phyloP scores from a whole-genome alignment of 2,329 filamentous ascomycete species.

The Tolypocladium sp. region DNA sequence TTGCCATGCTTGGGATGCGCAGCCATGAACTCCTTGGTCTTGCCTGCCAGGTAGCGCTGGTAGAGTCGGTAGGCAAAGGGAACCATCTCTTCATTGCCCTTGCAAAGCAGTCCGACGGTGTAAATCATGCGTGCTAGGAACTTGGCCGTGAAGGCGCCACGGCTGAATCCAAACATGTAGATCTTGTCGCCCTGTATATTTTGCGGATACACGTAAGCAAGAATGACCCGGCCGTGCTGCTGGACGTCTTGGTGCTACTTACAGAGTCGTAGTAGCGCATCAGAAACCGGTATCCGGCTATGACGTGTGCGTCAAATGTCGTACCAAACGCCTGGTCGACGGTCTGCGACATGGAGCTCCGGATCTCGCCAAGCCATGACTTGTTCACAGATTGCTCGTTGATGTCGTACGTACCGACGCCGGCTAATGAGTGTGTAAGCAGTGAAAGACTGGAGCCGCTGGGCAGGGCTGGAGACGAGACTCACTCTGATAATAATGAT shows the following conservation, averaged over 20 bases:
- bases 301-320: slow-evolving; percentile 41
- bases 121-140: slow-evolving; percentile 43
- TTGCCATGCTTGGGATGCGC: slow-evolving; percentile 4
- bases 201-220: not conserved
- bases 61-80: slow-evolving; percentile 38
- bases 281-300: slow-evolving; percentile 42
- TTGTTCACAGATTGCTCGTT: slow-evolving; percentile 32
- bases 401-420: slow-evolving; percentile 39
- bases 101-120: slow-evolving; percentile 37
- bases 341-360: slow-evolving; percentile 26
- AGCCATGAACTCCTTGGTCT: slow-evolving; percentile 21
- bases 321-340: slow-evolving; percentile 34
- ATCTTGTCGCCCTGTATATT: slow-evolving; percentile 35
- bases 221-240: not conserved
- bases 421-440: slow-evolving; percentile 20
- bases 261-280: slow-evolving; percentile 43
- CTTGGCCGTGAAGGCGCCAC: slow-evolving; percentile 43
- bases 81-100: slow-evolving; percentile 45
- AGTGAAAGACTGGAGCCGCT: not conserved
- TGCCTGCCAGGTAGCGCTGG: slow-evolving; percentile 29
- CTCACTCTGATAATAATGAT: slow-evolving; percentile 40
- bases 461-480: not conserved
- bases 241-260: slow-evolving; percentile 5
- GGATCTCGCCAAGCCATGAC: slow-evolving; percentile 20
- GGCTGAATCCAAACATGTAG: slow-evolving; percentile 45